A percentile compares a stretch with the other conserved stretches of the same genome.
phyloP scores from a whole-genome alignment of 2,329 filamentous ascomycete genomes.

The Phoma sp. region DNA sequence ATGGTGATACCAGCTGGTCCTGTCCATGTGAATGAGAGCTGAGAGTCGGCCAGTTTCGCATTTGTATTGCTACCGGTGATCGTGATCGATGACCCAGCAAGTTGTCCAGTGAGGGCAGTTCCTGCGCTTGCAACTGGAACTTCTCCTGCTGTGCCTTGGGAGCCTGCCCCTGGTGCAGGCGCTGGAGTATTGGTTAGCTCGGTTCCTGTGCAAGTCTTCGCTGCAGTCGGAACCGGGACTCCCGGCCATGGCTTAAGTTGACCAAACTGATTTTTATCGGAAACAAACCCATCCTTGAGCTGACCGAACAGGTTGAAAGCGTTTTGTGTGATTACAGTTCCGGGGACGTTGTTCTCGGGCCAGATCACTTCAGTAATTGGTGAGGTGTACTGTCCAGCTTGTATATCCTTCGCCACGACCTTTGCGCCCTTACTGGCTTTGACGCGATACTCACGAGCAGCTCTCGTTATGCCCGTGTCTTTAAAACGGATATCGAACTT shows the following conservation, averaged over 20 bases:
- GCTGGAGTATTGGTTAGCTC: neutral
- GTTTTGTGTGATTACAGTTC: conserved; percentile 27
- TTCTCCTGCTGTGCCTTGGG: neutral
- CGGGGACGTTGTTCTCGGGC: conserved; percentile 52
- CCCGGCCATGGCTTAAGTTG: conserved; percentile 50
- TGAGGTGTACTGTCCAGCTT: conserved; percentile 51
- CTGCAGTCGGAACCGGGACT: neutral
- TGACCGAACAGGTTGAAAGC: conserved; percentile 31
- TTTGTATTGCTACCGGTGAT: neutral
- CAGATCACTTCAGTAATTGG: conserved; percentile 55
- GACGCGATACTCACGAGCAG: conserved; percentile 53
- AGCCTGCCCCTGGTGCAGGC: neutral
- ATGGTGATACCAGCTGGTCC: neutral
- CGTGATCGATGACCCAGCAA: neutral
- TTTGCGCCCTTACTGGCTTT: conserved; percentile 42
- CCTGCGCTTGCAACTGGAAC: neutral
- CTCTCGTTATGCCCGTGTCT: conserved; percentile 35
- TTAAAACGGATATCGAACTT: conserved; percentile 50
- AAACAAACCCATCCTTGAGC: conserved; percentile 44
- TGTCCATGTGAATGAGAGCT: neutral
- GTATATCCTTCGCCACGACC: conserved; percentile 48
- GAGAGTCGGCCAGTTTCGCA: neutral
- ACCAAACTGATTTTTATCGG: conserved; percentile 43
- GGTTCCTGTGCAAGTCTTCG: neutral
- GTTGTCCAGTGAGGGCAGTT: neutral